A percentile compares a stretch with the other conserved stretches of the same genome.
These are phyloP conservation scores for Cutaneotrichosporon sp. DNA, from an alignment of 1,284 basidiomycete genomes.

Conservation along the genomic window DNA sequence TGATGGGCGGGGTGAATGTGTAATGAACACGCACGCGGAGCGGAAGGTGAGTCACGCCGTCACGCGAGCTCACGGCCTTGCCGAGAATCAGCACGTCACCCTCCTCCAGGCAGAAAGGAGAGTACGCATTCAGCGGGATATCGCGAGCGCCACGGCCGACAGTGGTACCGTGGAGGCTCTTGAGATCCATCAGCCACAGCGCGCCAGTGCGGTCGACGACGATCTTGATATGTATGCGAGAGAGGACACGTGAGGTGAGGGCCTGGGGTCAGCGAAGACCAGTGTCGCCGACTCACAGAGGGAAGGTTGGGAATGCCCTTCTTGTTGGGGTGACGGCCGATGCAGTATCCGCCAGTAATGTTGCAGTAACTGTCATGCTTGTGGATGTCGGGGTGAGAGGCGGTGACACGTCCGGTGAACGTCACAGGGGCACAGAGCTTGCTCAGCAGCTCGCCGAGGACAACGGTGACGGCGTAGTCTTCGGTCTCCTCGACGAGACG, in stretches of 20 bases:
- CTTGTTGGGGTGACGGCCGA: constrained; percentile 12
- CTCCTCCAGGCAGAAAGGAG: constrained; percentile 29
- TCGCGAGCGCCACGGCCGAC: constrained; percentile 10
- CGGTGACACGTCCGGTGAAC: neutral
- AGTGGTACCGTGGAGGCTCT: constrained; percentile 36
- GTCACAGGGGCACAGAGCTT: neutral
- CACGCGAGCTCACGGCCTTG: constrained; percentile 21
- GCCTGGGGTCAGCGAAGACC: constrained; percentile 17
- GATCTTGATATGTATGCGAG: constrained; percentile 36
- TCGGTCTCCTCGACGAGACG: constrained; percentile 3
- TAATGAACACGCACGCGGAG: constrained; percentile 11
- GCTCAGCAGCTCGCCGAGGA: neutral
- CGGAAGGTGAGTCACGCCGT: constrained; percentile 11
- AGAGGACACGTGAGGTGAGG: constrained; percentile 34
- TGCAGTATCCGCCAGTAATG: neutral
- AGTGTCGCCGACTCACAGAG: constrained; percentile 1
- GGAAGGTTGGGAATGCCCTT: neutral
- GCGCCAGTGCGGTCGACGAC: constrained; percentile 28
- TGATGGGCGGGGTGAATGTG: neutral
- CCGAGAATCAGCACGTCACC: constrained; percentile 47
- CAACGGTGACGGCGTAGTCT: neutral
- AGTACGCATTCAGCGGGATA: constrained; percentile 3
- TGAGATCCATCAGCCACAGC: constrained; percentile 36
- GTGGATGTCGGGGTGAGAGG: neutral
- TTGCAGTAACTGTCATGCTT: neutral